phyloP scores from a whole-genome alignment of 1,284 basidiomycete genomes.

The Melampsora americana region DNA sequence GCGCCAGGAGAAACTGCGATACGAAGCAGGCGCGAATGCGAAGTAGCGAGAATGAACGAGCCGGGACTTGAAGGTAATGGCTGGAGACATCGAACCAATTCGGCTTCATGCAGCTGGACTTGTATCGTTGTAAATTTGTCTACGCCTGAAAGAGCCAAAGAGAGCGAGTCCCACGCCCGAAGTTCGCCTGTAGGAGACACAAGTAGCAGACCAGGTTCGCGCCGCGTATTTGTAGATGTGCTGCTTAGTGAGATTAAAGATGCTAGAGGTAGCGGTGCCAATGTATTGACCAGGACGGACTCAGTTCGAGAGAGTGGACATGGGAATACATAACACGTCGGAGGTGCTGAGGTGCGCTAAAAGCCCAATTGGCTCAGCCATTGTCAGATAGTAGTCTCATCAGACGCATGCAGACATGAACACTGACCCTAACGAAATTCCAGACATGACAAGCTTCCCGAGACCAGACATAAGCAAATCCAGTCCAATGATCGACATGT shows the following conservation, averaged over 20 bases:
- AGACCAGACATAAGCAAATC: constrained; percentile 49
- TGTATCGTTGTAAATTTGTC: constrained; percentile 40
- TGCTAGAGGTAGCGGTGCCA: constrained; percentile 14
- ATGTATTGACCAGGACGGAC: constrained; percentile 13
- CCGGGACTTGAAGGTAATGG: constrained; percentile 36
- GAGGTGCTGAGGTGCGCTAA: constrained; percentile 38
- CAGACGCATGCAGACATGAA: not conserved
- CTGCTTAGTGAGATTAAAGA: constrained; percentile 18
- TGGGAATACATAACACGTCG: constrained; percentile 38
- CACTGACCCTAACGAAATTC: constrained; percentile 49
- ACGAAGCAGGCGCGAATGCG: constrained; percentile 34
- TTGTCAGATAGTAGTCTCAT: not conserved
- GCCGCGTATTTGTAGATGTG: constrained; percentile 19
- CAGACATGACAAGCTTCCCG: constrained; percentile 50
- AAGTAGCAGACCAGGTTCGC: constrained; percentile 42
- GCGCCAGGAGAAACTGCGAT: constrained; percentile 32
- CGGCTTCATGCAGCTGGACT: constrained; percentile 37
- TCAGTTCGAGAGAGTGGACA: constrained; percentile 33
- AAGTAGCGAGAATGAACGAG: constrained; percentile 41
- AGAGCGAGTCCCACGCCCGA: constrained; percentile 42
- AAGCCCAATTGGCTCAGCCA: not conserved
- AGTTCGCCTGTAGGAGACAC: constrained; percentile 39
- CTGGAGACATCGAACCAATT: constrained; percentile 38
- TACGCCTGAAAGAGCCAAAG: constrained; percentile 36
- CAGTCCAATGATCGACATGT: constrained; percentile 47